phyloP scores from a whole-genome alignment of 1,284 basidiomycete genomes.

The Moesziomyces sp. region DNA sequence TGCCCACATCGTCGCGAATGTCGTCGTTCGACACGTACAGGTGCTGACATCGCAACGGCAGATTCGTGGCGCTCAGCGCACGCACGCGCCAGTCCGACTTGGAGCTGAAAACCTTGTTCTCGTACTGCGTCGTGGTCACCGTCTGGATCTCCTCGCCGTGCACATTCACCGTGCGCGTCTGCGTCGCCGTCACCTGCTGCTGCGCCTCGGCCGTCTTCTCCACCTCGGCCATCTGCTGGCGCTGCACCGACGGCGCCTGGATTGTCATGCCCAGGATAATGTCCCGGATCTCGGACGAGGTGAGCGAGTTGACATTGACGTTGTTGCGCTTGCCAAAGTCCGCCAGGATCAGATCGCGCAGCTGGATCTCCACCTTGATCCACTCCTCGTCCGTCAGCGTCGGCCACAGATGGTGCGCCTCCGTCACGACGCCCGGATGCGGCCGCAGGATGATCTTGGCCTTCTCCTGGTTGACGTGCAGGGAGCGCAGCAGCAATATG shows the following conservation, averaged over 20 bases:
- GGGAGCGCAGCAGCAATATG: slow-evolving; percentile 91
- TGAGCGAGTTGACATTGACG: slow-evolving; percentile 97
- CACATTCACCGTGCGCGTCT: slow-evolving; percentile 96
- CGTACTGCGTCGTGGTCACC: slow-evolving; percentile 97
- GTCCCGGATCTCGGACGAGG: slow-evolving; percentile 85
- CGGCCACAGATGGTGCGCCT: slow-evolving; percentile 98
- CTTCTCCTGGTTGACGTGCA: slow-evolving; percentile 99
- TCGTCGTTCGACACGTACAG: slow-evolving; percentile 99
- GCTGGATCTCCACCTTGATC: slow-evolving; percentile 99
- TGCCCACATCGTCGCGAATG: slow-evolving; percentile 94
- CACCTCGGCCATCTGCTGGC: slow-evolving; percentile 99
- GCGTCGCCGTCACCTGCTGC: slow-evolving; percentile 92
- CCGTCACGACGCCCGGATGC: slow-evolving; percentile 80
- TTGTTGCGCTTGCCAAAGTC: slow-evolving; percentile 99
- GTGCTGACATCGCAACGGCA: slow-evolving; percentile 94
- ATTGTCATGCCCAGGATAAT: slow-evolving; percentile 80
- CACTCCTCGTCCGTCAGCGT: slow-evolving; percentile 94
- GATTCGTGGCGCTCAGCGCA: slow-evolving; percentile 93
- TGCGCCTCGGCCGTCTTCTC: slow-evolving; percentile 93
- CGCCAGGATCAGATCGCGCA: slow-evolving; percentile 73
- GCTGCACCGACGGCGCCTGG: slow-evolving; percentile 81
- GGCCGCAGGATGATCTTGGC: slow-evolving; percentile 77
- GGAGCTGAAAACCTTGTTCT: slow-evolving; percentile 95
- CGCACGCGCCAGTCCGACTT: slow-evolving; percentile 99
- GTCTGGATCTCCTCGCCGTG: slow-evolving; percentile 97